These are phyloP conservation scores for Diaporthe caulivora DNA, from an alignment of 2,329 filamentous ascomycete genomes.

Conservation along the genomic window DNA sequence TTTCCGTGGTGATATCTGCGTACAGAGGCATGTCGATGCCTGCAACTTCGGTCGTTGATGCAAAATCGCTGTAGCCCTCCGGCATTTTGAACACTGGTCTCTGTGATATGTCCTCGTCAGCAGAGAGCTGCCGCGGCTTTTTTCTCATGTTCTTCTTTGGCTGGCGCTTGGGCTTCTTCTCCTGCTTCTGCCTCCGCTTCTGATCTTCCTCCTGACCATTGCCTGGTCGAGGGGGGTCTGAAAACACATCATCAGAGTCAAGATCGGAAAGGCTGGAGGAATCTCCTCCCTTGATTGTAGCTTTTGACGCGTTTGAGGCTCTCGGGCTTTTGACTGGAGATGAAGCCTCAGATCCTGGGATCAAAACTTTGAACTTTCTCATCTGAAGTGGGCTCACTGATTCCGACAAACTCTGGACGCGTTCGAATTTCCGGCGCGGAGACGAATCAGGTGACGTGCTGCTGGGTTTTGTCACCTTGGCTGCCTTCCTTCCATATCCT, in stretches of 20 bases:
- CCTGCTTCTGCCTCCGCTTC: background rate
- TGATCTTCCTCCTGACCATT: background rate
- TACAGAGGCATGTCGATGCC: conserved; percentile 22
- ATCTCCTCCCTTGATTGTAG: background rate
- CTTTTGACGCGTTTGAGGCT: background rate
- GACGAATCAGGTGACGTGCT: conserved; percentile 3
- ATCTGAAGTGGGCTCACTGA: conserved; percentile 32
- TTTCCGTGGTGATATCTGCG: background rate
- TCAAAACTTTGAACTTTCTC: conserved; percentile 36
- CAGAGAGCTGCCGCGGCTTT: background rate
- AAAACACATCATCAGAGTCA: conserved; percentile 11
- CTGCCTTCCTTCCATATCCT: conserved; percentile 29
- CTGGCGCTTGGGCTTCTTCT: background rate
- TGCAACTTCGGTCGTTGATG: background rate
- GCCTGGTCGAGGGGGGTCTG: conserved; percentile 30
- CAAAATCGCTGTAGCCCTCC: conserved; percentile 33
- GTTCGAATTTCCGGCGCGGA: background rate
- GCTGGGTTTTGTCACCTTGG: background rate
- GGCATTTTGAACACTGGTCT: conserved; percentile 36
- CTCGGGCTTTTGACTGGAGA: conserved; percentile 17
- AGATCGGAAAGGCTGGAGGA: conserved; percentile 32
- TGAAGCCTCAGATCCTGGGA: background rate
- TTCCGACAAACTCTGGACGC: conserved; percentile 1
- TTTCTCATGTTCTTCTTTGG: conserved; percentile 1
- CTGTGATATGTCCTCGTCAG: conserved; percentile 31